Evolutionary conservation across 129 eudicot species (phyloP), one percentile per base, ranked within the genome.

Genomic region (Flaveria linearis): DNA sequence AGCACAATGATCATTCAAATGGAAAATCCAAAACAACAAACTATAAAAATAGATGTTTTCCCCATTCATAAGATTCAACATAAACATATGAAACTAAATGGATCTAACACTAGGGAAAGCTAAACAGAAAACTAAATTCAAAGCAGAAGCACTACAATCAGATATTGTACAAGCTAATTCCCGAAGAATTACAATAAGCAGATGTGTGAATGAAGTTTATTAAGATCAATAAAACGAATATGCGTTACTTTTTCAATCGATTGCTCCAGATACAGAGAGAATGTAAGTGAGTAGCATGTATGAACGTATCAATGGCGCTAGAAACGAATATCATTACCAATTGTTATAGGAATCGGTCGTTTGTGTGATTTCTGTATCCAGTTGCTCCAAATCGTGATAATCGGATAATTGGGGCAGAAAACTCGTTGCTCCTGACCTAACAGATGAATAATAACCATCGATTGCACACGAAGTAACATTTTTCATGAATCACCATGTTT

Each of bases 301-400:
- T 75, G 60, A 47, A 17, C 49, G 63, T 49, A 67, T 14, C 36
- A 75, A 73, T 73, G 70, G 78, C 25, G 58, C 6, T 74, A 8
- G 46, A 45, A 46, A 62, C 33, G 71, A 47, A 63, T 52, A 51
- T 47, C 15, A 51, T 50, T 65, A 30, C 53, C 65, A 50, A 51
- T 50, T 76, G 80, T 42, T 75, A 2, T 17, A 30, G 55, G 41
- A 64, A 64, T 64, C 11, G 41, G 55, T 64, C 52, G 16, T 76
- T 68, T 16, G 51, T 7, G 80, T 70, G 41, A 22, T 13, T 39
- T 66, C 15, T 41, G 71, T 41, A 39, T n/a, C 7, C 52, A 9
- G 18, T 28, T 64, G 46, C 11, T 28, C 22, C 1, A 5, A 5
- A 6, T 61, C 39, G 68, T 61, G 11, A 64, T 33, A 36, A 33